These are phyloP conservation scores for Suhomyces chickasaworum DNA, from an alignment of 1,139 yeast genomes.

Conservation along the genomic window DNA sequence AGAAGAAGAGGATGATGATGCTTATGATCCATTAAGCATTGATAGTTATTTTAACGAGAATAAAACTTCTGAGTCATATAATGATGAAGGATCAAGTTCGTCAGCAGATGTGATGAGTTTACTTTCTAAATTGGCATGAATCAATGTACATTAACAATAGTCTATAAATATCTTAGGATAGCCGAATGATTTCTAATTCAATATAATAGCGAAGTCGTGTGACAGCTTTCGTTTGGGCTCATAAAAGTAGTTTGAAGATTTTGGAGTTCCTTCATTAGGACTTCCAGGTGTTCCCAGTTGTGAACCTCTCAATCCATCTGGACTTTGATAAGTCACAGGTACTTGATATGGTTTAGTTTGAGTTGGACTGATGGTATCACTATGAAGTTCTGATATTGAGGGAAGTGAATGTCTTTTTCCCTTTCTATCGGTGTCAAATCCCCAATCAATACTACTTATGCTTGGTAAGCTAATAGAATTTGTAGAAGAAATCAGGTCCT, in stretches of 20 bases:
- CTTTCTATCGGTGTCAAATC: background rate
- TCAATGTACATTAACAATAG: background rate
- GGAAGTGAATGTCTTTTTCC: background rate
- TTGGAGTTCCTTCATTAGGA: background rate
- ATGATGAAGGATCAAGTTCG: slow-evolving; percentile 18
- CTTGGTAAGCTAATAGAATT: slow-evolving; percentile 5
- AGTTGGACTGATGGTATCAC: background rate
- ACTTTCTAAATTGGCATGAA: slow-evolving; percentile 35
- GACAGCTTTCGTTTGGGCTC: slow-evolving; percentile 6
- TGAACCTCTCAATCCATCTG: background rate
- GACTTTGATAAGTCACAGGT: background rate
- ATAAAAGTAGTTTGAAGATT: slow-evolving; percentile 6
- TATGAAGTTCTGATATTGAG: background rate
- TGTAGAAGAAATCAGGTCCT: background rate
- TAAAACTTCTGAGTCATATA: slow-evolving; percentile 10
- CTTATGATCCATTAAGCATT: slow-evolving; percentile 22
- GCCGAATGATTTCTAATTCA: slow-evolving; percentile 6
- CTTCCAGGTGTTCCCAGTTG: background rate
- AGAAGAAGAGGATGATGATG: slow-evolving; percentile 26
- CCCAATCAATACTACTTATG: background rate
- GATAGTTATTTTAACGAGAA: background rate
- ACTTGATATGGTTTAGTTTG: background rate
- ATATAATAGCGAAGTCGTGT: slow-evolving; percentile 9
- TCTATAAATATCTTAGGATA: slow-evolving; percentile 3
- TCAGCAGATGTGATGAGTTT: slow-evolving; percentile 34